Evolutionary conservation across 1,284 basidiomycete genomes (phyloP).

Genomic region (Xerocomus cyaneibrunnescens): DNA sequence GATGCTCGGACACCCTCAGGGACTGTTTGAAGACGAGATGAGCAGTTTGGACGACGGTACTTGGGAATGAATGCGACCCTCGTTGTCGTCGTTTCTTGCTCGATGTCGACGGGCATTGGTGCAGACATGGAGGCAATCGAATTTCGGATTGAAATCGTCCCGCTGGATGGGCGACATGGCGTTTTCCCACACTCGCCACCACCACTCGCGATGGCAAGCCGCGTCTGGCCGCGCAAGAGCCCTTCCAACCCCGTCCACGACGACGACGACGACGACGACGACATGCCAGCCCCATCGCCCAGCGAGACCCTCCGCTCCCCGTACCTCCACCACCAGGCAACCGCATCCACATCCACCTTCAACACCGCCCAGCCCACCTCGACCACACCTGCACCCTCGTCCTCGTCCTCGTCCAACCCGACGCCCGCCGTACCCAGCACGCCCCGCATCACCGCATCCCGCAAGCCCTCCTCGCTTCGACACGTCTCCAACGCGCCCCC

Average conservation of each 20-base stretch:
- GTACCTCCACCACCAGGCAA: conserved; percentile 34
- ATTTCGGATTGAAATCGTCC: too few species aligned
- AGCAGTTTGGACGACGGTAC: too few species aligned
- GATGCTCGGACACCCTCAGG: too few species aligned
- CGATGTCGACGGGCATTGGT: too few species aligned
- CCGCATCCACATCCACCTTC: conserved; percentile 34
- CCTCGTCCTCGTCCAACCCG: conserved; percentile 14
- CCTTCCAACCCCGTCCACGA: too few species aligned
- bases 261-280: conserved; percentile 27
- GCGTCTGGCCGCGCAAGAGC: conserved; percentile 18
- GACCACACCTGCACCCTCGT: background rate
- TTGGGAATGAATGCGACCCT: too few species aligned
- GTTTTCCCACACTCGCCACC: conserved; percentile 24
- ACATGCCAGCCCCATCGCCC: too few species aligned
- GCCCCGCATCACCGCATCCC: conserved; percentile 28
- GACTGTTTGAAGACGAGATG: too few species aligned
- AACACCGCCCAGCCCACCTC: conserved; percentile 13
- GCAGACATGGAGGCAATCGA: too few species aligned
- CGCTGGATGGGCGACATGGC: too few species aligned
- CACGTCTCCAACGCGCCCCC: conserved; percentile 26
- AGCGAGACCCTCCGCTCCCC: conserved; percentile 27
- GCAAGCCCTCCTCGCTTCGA: conserved; percentile 32
- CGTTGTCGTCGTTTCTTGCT: too few species aligned
- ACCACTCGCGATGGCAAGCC: conserved; percentile 21
- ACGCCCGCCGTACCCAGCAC: conserved; percentile 27